Conservation (phyloP, 73 alveolate species). For the Tetrahymena malaccensis region DNA sequence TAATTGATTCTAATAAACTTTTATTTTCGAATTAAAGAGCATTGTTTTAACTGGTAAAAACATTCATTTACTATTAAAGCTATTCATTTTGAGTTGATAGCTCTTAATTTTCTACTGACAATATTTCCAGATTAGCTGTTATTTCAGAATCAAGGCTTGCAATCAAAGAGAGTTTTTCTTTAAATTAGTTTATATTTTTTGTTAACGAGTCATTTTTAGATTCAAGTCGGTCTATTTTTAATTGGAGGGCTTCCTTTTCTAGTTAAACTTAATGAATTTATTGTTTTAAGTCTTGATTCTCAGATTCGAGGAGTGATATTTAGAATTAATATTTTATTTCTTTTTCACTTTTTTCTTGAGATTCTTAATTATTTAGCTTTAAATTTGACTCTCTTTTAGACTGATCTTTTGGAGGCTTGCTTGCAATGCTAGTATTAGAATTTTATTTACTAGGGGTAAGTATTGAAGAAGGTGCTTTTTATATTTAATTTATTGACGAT, state of each 20-base stretch:
- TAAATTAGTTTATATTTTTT: background rate
- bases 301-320: background rate
- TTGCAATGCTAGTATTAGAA: background rate
- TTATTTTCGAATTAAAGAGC: background rate
- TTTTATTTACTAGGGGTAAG: background rate
- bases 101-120: background rate
- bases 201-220: background rate
- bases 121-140: background rate
- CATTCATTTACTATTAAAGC: background rate
- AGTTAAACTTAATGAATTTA: background rate
- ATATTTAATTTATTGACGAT: background rate
- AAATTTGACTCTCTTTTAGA: background rate
- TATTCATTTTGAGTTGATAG: background rate
- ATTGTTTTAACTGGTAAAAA: background rate
- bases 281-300: background rate
- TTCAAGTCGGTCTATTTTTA: background rate
- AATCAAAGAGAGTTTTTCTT: background rate
- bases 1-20: background rate
- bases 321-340: background rate
- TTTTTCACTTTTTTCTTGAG: background rate
- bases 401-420: background rate
- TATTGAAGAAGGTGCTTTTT: background rate
- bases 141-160: background rate
- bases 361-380: background rate
- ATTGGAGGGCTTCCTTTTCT: background rate